Evolutionary conservation across 202 grass and related monocot genomes (phyloP), one percentile per base, ranked within the genome.

Genomic region (Setaria viridis): DNA sequence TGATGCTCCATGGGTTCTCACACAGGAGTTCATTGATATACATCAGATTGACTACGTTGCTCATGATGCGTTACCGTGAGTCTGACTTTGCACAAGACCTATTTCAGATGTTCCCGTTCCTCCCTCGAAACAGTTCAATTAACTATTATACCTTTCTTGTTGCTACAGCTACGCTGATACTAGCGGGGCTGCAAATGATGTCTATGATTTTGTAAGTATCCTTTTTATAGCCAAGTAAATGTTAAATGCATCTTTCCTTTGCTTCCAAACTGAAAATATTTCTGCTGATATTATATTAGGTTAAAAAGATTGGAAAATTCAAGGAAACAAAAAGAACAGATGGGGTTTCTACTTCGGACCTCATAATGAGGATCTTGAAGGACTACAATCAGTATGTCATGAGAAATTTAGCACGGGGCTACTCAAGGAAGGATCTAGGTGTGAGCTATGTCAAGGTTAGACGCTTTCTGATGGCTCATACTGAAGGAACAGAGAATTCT

Each of bases 281-380:
- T 34, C 30, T 49, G 53, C 86, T 39, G 8, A 9, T 78, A 10
- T 80, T 79, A 56, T 79, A 42, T 72, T 77, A 96, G 97, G 92
- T 99, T 55, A 99, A 99, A 48, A 95, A 90, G 48, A 88, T 96
- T 11, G 96, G 96, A 55, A 99, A 95, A 67, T 99, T 96, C 89
- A 99, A 90, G 85, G 93, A 99, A 86, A 96, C 93, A 65, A 99
- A 94, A 79, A 74, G 97, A 29, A 99, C 93, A 33, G 88, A 96
- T 1, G 97, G 97, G 0, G 90, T 99, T 87, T 99, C 97, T 35
- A 99, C 97, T 79, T 99, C 97, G 25, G 97, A 99, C 66, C 86
- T 99, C 63, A 99, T 99, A 88, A 99, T 99, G 97, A 94, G 97
- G 76, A 99, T 99, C 64, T 83, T 96, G 60, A 99, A 99, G 64